phyloP scores from a whole-genome alignment of 2,329 filamentous ascomycete species.

The Xylaria sp. region DNA sequence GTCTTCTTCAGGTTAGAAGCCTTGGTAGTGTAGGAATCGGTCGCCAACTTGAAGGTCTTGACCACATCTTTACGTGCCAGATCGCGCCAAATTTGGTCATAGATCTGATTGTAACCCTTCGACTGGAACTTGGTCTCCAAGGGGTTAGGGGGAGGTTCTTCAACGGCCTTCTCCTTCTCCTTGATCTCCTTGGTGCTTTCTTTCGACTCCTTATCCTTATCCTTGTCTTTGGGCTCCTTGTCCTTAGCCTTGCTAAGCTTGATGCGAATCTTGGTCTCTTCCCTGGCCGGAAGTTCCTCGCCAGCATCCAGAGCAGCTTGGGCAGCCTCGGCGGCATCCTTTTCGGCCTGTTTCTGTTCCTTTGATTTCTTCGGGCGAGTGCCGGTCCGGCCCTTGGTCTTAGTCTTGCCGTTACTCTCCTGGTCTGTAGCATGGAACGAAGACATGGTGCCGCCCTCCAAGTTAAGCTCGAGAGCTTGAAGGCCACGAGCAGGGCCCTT shows the following conservation, averaged over 20 bases:
- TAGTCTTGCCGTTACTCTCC: constrained; percentile 60
- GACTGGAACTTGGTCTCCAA: constrained; percentile 78
- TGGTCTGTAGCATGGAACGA: constrained; percentile 79
- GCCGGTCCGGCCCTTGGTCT: constrained; percentile 66
- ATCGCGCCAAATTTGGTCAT: constrained; percentile 97
- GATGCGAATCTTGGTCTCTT: constrained; percentile 72
- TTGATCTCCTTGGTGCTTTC: constrained; percentile 61
- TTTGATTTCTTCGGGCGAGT: constrained; percentile 90
- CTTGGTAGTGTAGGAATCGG: constrained; percentile 85
- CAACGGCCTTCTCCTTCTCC: constrained; percentile 53
- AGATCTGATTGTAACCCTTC: constrained; percentile 95
- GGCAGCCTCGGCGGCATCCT: constrained; percentile 84
- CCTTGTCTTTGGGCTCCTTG: constrained; percentile 58
- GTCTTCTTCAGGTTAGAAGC: constrained; percentile 98
- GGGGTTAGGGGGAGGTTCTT: constrained; percentile 53
- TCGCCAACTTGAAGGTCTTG: constrained; percentile 90
- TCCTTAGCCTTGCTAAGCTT: constrained; percentile 62
- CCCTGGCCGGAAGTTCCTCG: constrained; percentile 72
- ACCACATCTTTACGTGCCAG: constrained; percentile 92
- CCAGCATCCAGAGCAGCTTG: constrained; percentile 85
- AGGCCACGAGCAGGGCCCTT: constrained; percentile 78
- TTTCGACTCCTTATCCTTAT: constrained; percentile 54
- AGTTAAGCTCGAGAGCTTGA: constrained; percentile 78
- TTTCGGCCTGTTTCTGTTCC: constrained; percentile 83
- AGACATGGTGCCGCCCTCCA: constrained; percentile 86